A percentile compares a stretch with the other conserved stretches of the same genome.
Evolutionary conservation across 176 grass and related monocot species (phyloP).

Genomic region (Ensete ventricosum): DNA sequence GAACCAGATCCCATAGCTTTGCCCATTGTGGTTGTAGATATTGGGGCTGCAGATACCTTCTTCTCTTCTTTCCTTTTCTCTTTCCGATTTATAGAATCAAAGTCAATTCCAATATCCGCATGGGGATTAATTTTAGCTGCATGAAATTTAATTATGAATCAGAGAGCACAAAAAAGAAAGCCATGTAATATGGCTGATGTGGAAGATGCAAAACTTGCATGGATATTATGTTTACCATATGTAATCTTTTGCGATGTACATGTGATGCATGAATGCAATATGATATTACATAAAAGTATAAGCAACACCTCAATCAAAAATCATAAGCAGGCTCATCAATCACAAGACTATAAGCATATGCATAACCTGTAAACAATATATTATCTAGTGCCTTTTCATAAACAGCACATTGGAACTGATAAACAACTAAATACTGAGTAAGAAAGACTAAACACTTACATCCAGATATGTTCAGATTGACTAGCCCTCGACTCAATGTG

Average conservation of each 20-base stretch:
- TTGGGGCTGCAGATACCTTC: conserved; percentile 46
- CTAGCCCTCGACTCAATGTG: conserved; percentile 79
- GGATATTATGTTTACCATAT: conserved; percentile 9
- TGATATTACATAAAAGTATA: neutral
- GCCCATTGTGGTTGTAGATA: conserved; percentile 77
- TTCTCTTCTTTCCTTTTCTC: conserved; percentile 74
- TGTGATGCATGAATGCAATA: neutral
- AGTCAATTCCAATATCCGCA: conserved; percentile 92
- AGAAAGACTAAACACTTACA: conserved; percentile 45
- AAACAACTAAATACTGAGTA: neutral
- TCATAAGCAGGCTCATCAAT: no score
- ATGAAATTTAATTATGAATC: neutral
- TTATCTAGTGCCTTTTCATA: neutral
- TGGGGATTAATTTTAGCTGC: conserved; percentile 91
- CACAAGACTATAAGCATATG: no score
- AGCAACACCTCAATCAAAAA: neutral
- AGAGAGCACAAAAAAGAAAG: neutral
- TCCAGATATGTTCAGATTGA: conserved; percentile 97
- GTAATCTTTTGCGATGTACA: neutral
- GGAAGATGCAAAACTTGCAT: conserved; percentile 15
- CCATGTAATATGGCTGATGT: neutral
- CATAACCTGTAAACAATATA: no score
- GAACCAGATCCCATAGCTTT: conserved; percentile 95
- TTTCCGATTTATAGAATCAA: conserved; percentile 96
- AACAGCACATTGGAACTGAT: neutral